A percentile compares a stretch with the other conserved stretches of the same genome.
Conservation (phyloP, 345 rosid genomes). For the Rhizophora mangle region DNA sequence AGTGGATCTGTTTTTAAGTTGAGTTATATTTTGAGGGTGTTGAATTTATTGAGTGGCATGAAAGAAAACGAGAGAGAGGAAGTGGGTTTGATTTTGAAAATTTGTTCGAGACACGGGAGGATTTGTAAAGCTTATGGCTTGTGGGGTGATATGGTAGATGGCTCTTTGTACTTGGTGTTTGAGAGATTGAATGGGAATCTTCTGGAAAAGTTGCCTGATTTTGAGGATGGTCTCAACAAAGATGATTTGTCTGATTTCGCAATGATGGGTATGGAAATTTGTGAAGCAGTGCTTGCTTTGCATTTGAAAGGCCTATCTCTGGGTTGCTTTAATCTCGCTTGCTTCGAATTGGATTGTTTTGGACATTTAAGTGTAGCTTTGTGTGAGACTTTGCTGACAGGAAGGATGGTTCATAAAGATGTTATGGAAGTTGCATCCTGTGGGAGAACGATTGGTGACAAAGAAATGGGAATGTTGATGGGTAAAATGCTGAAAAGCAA, state of each 20-base stretch:
- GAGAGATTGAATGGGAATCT: constrained; percentile 36
- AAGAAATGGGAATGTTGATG: constrained; percentile 30
- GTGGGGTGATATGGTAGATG: constrained; percentile 66
- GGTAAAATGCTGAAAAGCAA: constrained; percentile 33
- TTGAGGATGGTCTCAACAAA: constrained; percentile 23
- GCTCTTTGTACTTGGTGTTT: constrained; percentile 55
- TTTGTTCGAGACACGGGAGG: constrained; percentile 30
- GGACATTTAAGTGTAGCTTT: constrained; percentile 57
- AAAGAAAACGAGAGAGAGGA: constrained; percentile 44
- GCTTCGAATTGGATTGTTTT: constrained; percentile 56
- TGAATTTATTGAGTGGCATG: constrained; percentile 56
- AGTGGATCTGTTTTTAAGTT: constrained; percentile 41
- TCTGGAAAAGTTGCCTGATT: constrained; percentile 15
- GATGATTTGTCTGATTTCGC: constrained; percentile 49
- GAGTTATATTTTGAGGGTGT: constrained; percentile 45
- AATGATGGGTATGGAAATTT: constrained; percentile 59
- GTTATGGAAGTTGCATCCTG: constrained; percentile 26
- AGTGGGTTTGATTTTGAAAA: constrained; percentile 37
- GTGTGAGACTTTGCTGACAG: constrained; percentile 42
- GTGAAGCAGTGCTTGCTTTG: constrained; percentile 59
- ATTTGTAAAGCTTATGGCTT: constrained; percentile 57
- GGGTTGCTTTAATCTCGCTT: constrained; percentile 57
- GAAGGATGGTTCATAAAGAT: constrained; percentile 32
- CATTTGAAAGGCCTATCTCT: constrained; percentile 48
- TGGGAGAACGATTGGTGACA: constrained; percentile 28